phyloP scores from a whole-genome alignment of 164 flowering plant genomes.

The Liriodendron chinense region DNA sequence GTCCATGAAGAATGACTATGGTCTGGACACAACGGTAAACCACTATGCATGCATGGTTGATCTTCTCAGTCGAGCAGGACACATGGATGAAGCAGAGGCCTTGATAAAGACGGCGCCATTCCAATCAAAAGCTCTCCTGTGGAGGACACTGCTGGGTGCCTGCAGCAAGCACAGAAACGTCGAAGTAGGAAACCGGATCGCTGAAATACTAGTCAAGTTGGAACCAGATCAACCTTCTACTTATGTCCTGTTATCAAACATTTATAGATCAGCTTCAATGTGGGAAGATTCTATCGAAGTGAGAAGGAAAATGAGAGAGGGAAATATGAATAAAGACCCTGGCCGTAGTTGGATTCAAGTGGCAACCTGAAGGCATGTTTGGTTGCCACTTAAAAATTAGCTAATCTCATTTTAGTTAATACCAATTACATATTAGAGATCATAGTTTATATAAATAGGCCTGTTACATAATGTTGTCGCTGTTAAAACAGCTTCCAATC shows the following conservation, averaged over 20 bases:
- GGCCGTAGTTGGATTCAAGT: slow-evolving; percentile 27
- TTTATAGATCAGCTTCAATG: slow-evolving; percentile 22
- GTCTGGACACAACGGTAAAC: slow-evolving; percentile 57
- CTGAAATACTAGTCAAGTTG: slow-evolving; percentile 20
- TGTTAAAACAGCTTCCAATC: too few species aligned
- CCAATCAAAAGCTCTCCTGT: slow-evolving; percentile 38
- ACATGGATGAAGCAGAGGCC: slow-evolving; percentile 55
- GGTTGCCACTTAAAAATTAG: not conserved
- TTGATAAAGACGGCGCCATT: slow-evolving; percentile 38
- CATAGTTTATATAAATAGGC: too few species aligned
- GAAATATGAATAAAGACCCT: slow-evolving; percentile 14
- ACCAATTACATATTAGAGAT: too few species aligned
- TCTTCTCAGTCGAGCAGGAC: slow-evolving; percentile 72
- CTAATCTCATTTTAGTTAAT: too few species aligned
- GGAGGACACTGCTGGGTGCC: slow-evolving; percentile 76
- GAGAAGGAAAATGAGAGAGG: slow-evolving; percentile 17
- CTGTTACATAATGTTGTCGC: too few species aligned
- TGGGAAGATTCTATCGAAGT: slow-evolving; percentile 18
- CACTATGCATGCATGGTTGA: slow-evolving; percentile 82
- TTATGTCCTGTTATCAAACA: slow-evolving; percentile 24
- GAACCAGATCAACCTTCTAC: slow-evolving; percentile 21
- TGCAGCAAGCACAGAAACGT: slow-evolving; percentile 65
- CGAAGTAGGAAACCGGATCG: slow-evolving; percentile 57
- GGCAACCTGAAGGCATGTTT: slow-evolving; percentile 6
- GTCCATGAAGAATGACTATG: slow-evolving; percentile 44